A percentile compares a stretch with the other conserved stretches of the same genome.
These are phyloP conservation scores for Suhomyces canberraensis DNA, from an alignment of 805 yeast genomes.

Conservation along the genomic window DNA sequence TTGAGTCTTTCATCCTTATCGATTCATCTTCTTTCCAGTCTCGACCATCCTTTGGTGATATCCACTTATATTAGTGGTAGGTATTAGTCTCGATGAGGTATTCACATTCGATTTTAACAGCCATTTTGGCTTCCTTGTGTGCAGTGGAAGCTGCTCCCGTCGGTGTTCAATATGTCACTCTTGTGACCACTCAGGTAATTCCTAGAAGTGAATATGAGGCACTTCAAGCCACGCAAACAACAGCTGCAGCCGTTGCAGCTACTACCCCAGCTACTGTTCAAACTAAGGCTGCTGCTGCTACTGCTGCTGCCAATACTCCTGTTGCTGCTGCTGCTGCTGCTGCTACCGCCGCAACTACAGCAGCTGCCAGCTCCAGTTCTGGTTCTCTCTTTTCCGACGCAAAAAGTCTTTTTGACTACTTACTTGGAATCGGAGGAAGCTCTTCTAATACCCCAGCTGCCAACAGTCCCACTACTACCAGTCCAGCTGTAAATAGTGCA, in stretches of 20 bases:
- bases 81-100: no score
- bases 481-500: no score
- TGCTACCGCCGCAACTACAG: constrained; percentile 28
- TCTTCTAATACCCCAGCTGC: not conserved
- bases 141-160: constrained; percentile 7
- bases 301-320: constrained; percentile 4
- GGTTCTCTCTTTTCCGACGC: constrained; percentile 11
- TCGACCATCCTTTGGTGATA: no score
- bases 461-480: no score
- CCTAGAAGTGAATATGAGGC: constrained; percentile 12
- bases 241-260: constrained; percentile 18
- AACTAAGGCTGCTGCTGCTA: constrained; percentile 5
- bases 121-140: constrained; percentile 6
- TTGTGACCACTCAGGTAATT: constrained; percentile 3
- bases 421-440: constrained; percentile 6
- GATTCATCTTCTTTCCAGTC: no score
- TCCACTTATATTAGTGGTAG: no score
- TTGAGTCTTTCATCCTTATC: not conserved
- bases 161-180: constrained; percentile 7
- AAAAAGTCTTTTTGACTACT: constrained; percentile 9
- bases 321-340: constrained; percentile 18
- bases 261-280: constrained; percentile 17
- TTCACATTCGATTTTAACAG: constrained; percentile 5
- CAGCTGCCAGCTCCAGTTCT: constrained; percentile 18
- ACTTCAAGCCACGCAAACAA: constrained; percentile 1